Evolutionary conservation across 2,329 filamentous ascomycete genomes (phyloP).

Genomic region (Fusarium keratoplasticum): DNA sequence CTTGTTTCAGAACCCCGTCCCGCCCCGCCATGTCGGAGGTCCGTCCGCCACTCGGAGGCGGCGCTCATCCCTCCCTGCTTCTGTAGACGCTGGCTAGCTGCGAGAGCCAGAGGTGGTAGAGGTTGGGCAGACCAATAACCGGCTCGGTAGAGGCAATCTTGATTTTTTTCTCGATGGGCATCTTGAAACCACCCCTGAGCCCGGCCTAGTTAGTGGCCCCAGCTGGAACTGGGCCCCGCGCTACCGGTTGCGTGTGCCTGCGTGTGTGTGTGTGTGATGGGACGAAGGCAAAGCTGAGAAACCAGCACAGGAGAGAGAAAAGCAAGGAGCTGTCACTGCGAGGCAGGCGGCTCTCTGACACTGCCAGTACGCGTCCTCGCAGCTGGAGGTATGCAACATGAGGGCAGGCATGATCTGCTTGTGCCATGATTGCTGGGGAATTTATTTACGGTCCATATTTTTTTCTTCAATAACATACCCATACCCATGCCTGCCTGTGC

Average conservation of each 20-base stretch:
- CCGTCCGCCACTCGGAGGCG: slow-evolving; percentile 37
- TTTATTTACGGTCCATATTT: slow-evolving; percentile 16
- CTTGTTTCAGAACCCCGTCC: slow-evolving; percentile 32
- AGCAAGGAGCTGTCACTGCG: slow-evolving; percentile 11
- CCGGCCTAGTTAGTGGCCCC: slow-evolving; percentile 16
- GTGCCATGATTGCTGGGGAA: slow-evolving; percentile 38
- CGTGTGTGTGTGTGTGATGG: background rate
- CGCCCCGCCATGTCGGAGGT: slow-evolving; percentile 23
- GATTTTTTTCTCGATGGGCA: slow-evolving; percentile 21
- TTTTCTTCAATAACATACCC: slow-evolving; percentile 13
- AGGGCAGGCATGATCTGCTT: slow-evolving; percentile 17
- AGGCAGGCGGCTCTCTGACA: slow-evolving; percentile 23
- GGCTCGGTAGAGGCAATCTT: slow-evolving; percentile 22
- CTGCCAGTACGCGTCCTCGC: slow-evolving; percentile 21
- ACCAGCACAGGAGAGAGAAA: slow-evolving; percentile 4
- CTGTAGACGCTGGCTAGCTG: slow-evolving; percentile 17
- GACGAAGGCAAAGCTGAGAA: background rate
- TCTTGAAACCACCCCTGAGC: slow-evolving; percentile 40
- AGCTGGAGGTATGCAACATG: background rate
- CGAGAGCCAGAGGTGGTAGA: slow-evolving; percentile 7
- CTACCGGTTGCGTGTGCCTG: background rate
- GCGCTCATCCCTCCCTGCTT: slow-evolving; percentile 10
- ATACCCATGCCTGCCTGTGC: slow-evolving; percentile 8
- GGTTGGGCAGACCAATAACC: slow-evolving; percentile 21
- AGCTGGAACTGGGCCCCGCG: slow-evolving; percentile 19